phyloP scores from a whole-genome alignment of 2,329 filamentous ascomycete species.

The Cladobotryum protrusum region DNA sequence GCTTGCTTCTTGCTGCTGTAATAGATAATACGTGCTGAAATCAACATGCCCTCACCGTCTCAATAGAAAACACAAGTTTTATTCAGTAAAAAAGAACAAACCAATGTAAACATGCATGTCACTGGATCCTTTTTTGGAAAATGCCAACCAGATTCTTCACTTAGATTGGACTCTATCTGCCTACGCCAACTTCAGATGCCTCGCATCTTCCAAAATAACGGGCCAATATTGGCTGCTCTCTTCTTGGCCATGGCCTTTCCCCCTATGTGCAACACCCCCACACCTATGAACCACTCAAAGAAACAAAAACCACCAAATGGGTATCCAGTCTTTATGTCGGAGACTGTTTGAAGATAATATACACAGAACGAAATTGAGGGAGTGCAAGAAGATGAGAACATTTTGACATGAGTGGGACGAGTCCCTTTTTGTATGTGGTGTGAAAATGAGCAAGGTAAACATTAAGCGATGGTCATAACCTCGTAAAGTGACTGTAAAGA shows the following conservation, averaged over 20 bases:
- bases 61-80: too few relatives aligned
- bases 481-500: conserved; percentile 22
- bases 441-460: conserved; percentile 18
- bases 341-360: conserved; percentile 25
- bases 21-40: too few relatives aligned
- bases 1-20: too few relatives aligned
- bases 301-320: conserved; percentile 10
- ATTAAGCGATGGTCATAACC: conserved; percentile 30
- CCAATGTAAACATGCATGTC: too few relatives aligned
- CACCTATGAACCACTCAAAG: background rate
- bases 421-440: conserved; percentile 3
- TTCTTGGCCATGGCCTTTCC: background rate
- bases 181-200: background rate
- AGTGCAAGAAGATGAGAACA: conserved; percentile 8
- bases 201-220: background rate
- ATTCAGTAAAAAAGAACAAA: too few relatives aligned
- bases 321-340: conserved; percentile 21
- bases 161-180: too few relatives aligned
- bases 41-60: too few relatives aligned
- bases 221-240: background rate
- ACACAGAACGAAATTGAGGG: conserved; percentile 20
- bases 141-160: too few relatives aligned
- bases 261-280: background rate
- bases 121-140: too few relatives aligned
- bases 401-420: conserved; percentile 9